Percentiles rank a stretch among this genome's conserved stretches.
Evolutionary conservation across 106 monocot species (phyloP).

Genomic region (Triglochin maritima): DNA sequence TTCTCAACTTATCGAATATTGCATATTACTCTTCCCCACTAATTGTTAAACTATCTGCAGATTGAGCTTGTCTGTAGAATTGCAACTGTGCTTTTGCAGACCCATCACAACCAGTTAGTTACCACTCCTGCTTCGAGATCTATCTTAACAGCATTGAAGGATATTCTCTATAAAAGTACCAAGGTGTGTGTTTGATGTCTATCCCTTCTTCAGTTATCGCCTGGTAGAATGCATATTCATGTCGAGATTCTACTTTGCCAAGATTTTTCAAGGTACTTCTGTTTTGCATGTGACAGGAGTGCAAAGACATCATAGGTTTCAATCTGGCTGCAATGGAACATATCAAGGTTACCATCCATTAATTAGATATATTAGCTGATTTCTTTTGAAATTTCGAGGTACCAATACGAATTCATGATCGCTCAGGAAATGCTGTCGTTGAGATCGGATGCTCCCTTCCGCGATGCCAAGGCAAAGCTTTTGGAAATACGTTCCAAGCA

Average conservation of each 20-base stretch:
- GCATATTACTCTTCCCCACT: no score
- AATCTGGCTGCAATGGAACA: conserved; percentile 89
- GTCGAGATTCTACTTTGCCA: not conserved
- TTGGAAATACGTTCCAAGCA: conserved; percentile 58
- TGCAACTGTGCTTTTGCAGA: conserved; percentile 58
- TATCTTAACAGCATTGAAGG: conserved; percentile 52
- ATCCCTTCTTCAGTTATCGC: not conserved
- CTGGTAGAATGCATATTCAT: not conserved
- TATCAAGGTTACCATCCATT: conserved; percentile 48
- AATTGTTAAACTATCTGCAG: conserved; percentile 20
- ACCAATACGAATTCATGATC: not conserved
- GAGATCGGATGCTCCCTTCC: conserved; percentile 86
- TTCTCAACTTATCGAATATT: no score
- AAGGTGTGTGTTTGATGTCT: conserved; percentile 41
- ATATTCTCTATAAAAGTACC: conserved; percentile 46
- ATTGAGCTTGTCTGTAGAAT: conserved; percentile 82
- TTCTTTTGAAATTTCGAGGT: not conserved
- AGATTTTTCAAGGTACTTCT: not conserved
- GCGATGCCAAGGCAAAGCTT: conserved; percentile 72
- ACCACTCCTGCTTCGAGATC: conserved; percentile 51
- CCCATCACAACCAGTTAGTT: conserved; percentile 72
- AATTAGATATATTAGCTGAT: not conserved
- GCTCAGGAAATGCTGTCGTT: conserved; percentile 64
- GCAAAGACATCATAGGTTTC: conserved; percentile 67
- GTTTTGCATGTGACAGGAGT: conserved; percentile 37